phyloP scores from a whole-genome alignment of 2,329 filamentous ascomycete genomes.

The Ophiostoma sp. region DNA sequence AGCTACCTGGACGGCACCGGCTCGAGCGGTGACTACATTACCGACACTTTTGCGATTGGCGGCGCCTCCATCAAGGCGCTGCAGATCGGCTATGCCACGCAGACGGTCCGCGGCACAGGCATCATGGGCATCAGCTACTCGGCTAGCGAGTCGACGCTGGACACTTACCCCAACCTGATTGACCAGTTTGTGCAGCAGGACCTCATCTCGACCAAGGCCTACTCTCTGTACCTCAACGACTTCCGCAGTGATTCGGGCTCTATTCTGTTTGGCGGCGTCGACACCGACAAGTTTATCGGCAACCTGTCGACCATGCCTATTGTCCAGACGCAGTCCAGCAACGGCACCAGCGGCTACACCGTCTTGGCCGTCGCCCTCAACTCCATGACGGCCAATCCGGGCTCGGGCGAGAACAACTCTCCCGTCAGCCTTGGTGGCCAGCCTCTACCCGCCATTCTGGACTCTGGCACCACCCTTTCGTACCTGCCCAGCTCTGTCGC shows the following conservation, averaged over 20 bases:
- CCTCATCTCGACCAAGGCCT: conserved; percentile 62
- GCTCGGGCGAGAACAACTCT: conserved; percentile 30
- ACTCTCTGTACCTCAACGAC: conserved; percentile 65
- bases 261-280: conserved; percentile 69
- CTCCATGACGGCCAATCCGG: conserved; percentile 36
- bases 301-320: conserved; percentile 57
- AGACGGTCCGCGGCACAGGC: conserved; percentile 53
- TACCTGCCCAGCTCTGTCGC: conserved; percentile 59
- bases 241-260: conserved; percentile 58
- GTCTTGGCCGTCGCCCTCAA: conserved; percentile 46
- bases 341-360: conserved; percentile 42
- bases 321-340: conserved; percentile 41
- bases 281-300: conserved; percentile 66
- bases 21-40: conserved; percentile 58
- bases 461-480: conserved; percentile 66
- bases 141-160: conserved; percentile 48
- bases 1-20: conserved; percentile 60
- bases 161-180: conserved; percentile 59
- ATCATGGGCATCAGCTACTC: conserved; percentile 62
- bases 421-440: conserved; percentile 23
- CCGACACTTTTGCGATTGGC: conserved; percentile 56
- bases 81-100: conserved; percentile 56
- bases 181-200: conserved; percentile 63
- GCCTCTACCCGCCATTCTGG: conserved; percentile 55
- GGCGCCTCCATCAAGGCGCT: conserved; percentile 51